A percentile compares a stretch with the other conserved stretches of the same genome.
These are phyloP conservation scores for Backusella tarrabulga DNA, from an alignment of 192 early-diverging fungal genomes.

Conservation along the genomic window DNA sequence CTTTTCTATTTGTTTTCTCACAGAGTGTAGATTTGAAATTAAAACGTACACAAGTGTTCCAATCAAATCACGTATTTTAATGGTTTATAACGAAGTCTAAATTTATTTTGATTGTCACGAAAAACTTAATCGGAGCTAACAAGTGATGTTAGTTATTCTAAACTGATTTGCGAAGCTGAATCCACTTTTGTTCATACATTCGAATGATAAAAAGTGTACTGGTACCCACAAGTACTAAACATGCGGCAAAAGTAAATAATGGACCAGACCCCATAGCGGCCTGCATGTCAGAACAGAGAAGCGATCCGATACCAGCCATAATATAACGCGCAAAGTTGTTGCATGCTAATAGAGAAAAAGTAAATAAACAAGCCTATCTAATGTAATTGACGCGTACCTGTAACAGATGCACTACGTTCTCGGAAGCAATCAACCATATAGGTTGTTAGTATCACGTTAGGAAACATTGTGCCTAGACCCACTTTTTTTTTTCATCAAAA, in stretches of 20 bases:
- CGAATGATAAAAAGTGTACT: neutral
- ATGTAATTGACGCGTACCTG: slow-evolving; percentile 10
- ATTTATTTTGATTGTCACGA: neutral
- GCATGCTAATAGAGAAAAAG: slow-evolving; percentile 27
- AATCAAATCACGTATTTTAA: neutral
- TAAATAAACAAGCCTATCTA: slow-evolving; percentile 8
- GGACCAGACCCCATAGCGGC: slow-evolving; percentile 27
- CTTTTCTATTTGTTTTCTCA: slow-evolving; percentile 2
- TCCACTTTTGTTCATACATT: neutral
- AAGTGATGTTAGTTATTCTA: slow-evolving; percentile 5
- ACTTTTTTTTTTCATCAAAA: slow-evolving; percentile 21
- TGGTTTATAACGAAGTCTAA: neutral
- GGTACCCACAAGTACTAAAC: neutral
- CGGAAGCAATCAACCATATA: slow-evolving; percentile 41
- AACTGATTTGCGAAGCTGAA: neutral
- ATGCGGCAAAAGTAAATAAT: slow-evolving; percentile 30
- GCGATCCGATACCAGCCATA: slow-evolving; percentile 34
- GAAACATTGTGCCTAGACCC: slow-evolving; percentile 26
- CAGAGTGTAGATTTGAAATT: neutral
- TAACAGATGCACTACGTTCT: slow-evolving; percentile 31
- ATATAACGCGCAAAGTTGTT: slow-evolving; percentile 33
- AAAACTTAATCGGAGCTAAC: neutral
- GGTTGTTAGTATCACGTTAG: slow-evolving; percentile 27
- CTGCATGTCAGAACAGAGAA: slow-evolving; percentile 31
- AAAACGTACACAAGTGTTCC: neutral